Evolutionary conservation across 768 basidiomycete species (phyloP), one percentile per base, ranked within the genome.

Genomic region (Tubosaeta brunneosetosa): DNA sequence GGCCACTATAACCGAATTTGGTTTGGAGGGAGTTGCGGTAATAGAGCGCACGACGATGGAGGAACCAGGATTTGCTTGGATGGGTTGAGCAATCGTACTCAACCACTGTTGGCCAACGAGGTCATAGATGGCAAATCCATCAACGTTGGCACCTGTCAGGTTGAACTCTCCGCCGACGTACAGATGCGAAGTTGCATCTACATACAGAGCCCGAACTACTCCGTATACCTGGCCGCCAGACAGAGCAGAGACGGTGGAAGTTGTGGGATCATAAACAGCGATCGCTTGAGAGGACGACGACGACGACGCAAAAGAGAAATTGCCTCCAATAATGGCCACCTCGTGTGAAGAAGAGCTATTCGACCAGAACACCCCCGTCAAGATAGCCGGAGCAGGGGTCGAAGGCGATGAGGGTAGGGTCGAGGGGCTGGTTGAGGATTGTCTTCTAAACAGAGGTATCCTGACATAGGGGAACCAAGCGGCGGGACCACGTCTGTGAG

Each of bases 351-450:
- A 82, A 2, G 85, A 79, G 34, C 75, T 75, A 64, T 97, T 97
- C 7, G 82, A 87, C 91, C 91, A 97, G 74, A 93, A 97, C 2
- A 81, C 80, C 31, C 91, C 95, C 0, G 91, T 80, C 50, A 97
- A 75, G 54, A 97, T 82, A 16, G 91, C 84, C 0, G 93, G 91
- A 1, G 91, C 88, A 1, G 79, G 73, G 2, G 83, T 76, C 10
- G 82, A 69, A 27, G 81, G 74, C 1, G 72, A 41, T 14, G 79
- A 50, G 14, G 89, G 85, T n/a, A 91, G 77, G 1, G 79, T 68
- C 2, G 76, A 57, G 7, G 80, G 64, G 29, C 73, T 68, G 40
- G 67, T 65, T n/a, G 73, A 56, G n/a, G 74, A 62, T 66, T 87
- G 88, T 55, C 85, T 79, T 57, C 60, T 63, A 55, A 71, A 70